These are phyloP conservation scores for Phialemoniopsis sp. DNA, from an alignment of 2,329 filamentous ascomycete species.

Conservation along the genomic window DNA sequence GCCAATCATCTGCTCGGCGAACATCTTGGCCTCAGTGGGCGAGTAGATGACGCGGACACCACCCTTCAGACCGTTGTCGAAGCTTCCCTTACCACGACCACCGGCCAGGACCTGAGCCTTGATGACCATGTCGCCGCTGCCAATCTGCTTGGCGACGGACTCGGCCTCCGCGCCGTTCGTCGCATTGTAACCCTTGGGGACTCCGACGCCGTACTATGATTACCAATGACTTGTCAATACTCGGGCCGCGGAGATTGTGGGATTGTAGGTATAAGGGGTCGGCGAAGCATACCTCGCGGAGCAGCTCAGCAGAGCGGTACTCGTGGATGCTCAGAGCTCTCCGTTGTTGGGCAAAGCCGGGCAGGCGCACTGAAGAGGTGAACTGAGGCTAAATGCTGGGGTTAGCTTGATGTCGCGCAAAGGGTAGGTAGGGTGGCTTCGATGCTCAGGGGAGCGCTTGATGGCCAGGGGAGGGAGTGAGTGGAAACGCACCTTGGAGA, in stretches of 20 bases:
- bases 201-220: constrained; percentile 83
- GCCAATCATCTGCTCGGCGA: constrained; percentile 98
- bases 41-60: constrained; percentile 99
- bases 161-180: constrained; percentile 83
- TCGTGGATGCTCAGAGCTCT: constrained; percentile 96
- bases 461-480: constrained; percentile 6
- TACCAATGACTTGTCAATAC: constrained; percentile 5
- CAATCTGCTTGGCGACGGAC: constrained; percentile 83
- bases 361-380: constrained; percentile 48
- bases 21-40: constrained; percentile 93
- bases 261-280: constrained; percentile 11
- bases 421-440: constrained; percentile 10
- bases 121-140: constrained; percentile 97
- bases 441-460: constrained; percentile 5
- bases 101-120: constrained; percentile 98
- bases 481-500: constrained; percentile 64
- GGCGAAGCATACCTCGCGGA: constrained; percentile 58
- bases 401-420: constrained; percentile 13
- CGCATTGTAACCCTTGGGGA: constrained; percentile 86
- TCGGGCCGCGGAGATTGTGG: constrained; percentile 8
- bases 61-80: constrained; percentile 98
- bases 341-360: constrained; percentile 71
- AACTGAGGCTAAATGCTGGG: constrained; percentile 28
- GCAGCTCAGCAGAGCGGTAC: constrained; percentile 90
- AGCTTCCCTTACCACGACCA: constrained; percentile 94